Evolutionary conservation across 2,329 filamentous ascomycete species (phyloP).

Genomic region (Monilinia aucupariae): DNA sequence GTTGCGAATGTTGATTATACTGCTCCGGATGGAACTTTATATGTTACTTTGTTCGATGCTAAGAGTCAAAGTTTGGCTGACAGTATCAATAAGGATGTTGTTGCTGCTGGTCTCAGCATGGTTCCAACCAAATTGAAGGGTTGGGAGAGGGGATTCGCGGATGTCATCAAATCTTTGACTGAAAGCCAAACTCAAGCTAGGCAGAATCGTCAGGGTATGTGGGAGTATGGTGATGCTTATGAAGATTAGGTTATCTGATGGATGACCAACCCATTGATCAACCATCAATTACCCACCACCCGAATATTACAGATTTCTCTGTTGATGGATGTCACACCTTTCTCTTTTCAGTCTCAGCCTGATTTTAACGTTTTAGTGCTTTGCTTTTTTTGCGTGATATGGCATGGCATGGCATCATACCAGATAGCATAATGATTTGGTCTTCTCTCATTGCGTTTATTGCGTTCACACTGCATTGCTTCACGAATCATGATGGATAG

Average conservation of each 20-base stretch:
- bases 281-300: not conserved
- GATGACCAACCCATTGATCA: not conserved
- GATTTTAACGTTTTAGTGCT: not conserved
- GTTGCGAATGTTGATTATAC: slow-evolving; percentile 89
- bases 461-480: not conserved
- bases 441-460: not conserved
- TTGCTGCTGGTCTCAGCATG: slow-evolving; percentile 80
- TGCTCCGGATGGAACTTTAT: slow-evolving; percentile 74
- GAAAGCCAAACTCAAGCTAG: slow-evolving; percentile 75
- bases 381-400: not conserved
- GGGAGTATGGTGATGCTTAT: slow-evolving; percentile 96
- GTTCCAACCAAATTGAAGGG: slow-evolving; percentile 85
- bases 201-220: slow-evolving; percentile 76
- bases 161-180: slow-evolving; percentile 66
- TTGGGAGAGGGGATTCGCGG: slow-evolving; percentile 75
- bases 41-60: slow-evolving; percentile 83
- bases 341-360: not conserved
- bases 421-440: not conserved
- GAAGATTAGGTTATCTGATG: slow-evolving; percentile 57
- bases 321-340: not conserved
- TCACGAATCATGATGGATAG: too few relatives aligned
- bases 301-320: too few relatives aligned
- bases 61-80: slow-evolving; percentile 61
- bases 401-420: not conserved
- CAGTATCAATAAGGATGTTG: slow-evolving; percentile 84